Percentiles rank a stretch among this genome's conserved stretches.
Conservation (phyloP, 306 rosid genomes). For the Trifolium dubium region DNA sequence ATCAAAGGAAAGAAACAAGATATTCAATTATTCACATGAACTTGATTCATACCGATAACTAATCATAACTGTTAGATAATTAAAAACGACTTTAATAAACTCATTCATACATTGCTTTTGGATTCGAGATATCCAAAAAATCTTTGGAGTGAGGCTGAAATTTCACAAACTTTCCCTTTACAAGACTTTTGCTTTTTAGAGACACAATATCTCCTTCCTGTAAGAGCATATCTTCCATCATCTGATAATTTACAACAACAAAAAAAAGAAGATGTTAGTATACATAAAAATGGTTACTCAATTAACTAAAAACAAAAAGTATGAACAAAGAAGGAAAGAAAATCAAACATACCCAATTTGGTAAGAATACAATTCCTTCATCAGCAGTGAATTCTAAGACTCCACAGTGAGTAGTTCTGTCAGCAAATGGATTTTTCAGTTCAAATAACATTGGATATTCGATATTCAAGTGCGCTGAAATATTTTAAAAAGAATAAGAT, state of each 20-base stretch:
- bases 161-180: conserved; percentile 55
- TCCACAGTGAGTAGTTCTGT: conserved; percentile 57
- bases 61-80: no score
- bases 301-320: background rate
- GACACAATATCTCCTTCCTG: conserved; percentile 48
- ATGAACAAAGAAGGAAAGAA: conserved; percentile 5
- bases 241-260: conserved; percentile 35
- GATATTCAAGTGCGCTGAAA: conserved; percentile 47
- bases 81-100: no score
- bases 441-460: conserved; percentile 70
- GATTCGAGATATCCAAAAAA: conserved; percentile 58
- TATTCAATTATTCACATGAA: background rate
- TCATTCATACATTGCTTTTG: conserved; percentile 49
- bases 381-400: conserved; percentile 66
- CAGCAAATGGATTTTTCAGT: conserved; percentile 46
- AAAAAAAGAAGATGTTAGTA: background rate
- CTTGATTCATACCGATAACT: no score
- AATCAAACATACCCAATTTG: conserved; percentile 50
- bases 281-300: conserved; percentile 5
- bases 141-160: conserved; percentile 65
- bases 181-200: conserved; percentile 51
- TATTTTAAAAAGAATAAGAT: background rate
- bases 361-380: conserved; percentile 52
- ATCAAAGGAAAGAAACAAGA: conserved; percentile 11
- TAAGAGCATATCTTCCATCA: conserved; percentile 65